Evolutionary conservation across 495 filamentous ascomycete genomes (phyloP).

Genomic region (Haplographium delicatum): DNA sequence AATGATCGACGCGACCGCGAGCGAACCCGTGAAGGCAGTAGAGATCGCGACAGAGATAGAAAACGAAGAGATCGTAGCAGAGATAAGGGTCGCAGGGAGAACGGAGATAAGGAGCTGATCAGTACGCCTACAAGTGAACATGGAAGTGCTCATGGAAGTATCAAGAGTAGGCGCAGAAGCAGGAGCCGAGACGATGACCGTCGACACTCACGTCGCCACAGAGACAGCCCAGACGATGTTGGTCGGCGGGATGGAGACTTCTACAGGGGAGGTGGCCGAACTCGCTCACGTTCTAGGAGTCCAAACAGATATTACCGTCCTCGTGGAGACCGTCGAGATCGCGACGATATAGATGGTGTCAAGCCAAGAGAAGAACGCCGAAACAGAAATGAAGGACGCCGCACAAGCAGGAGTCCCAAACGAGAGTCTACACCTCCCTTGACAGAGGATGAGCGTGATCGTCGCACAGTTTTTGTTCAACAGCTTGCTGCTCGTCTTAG

Average conservation of each 20-base stretch:
- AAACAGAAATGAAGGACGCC: constrained; percentile 45
- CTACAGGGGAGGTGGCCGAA: constrained; percentile 66
- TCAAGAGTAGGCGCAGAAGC: constrained; percentile 79
- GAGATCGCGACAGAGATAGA: constrained; percentile 54
- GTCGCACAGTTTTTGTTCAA: constrained; percentile 96
- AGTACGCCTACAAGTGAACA: constrained; percentile 73
- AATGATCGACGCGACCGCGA: constrained; percentile 38
- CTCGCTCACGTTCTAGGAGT: constrained; percentile 70
- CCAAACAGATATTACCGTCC: constrained; percentile 76
- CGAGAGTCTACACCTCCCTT: constrained; percentile 53
- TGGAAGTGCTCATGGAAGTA: constrained; percentile 74
- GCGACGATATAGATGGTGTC: constrained; percentile 39
- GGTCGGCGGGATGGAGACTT: constrained; percentile 66
- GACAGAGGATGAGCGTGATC: constrained; percentile 94
- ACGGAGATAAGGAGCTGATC: constrained; percentile 53
- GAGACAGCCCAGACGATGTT: constrained; percentile 57
- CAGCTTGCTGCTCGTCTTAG: constrained; percentile 90
- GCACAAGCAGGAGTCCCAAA: constrained; percentile 46
- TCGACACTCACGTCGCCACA: constrained; percentile 74
- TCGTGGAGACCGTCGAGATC: constrained; percentile 47
- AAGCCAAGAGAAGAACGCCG: constrained; percentile 45
- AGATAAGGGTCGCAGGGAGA: constrained; percentile 51
- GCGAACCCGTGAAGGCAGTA: constrained; percentile 43
- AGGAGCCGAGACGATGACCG: constrained; percentile 75
- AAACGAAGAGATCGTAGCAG: constrained; percentile 63